These are phyloP conservation scores for Parastagonospora nodorum DNA, from an alignment of 2,329 filamentous ascomycete species.

Conservation along the genomic window DNA sequence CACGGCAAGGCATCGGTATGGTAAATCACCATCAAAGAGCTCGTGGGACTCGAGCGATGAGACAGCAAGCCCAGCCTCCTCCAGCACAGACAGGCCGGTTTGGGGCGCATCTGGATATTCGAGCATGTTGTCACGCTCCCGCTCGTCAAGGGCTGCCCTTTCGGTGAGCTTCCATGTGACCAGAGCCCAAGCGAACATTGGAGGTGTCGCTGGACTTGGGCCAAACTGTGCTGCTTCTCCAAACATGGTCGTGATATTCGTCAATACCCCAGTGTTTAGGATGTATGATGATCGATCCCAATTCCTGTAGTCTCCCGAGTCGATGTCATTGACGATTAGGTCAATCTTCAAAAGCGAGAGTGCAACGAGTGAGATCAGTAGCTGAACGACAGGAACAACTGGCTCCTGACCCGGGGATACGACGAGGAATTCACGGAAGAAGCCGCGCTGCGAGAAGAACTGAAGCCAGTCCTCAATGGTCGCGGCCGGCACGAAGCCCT, in stretches of 20 bases:
- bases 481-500: conserved; percentile 36
- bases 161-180: conserved; percentile 51
- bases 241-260: conserved; percentile 74
- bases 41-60: conserved; percentile 28
- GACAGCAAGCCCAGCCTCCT: conserved; percentile 33
- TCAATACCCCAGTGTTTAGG: conserved; percentile 70
- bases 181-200: conserved; percentile 80
- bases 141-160: conserved; percentile 27
- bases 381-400: conserved; percentile 68
- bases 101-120: conserved; percentile 22
- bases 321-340: conserved; percentile 58
- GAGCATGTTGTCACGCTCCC: conserved; percentile 33
- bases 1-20: conserved; percentile 34
- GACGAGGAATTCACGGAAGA: conserved; percentile 68
- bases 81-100: conserved; percentile 24
- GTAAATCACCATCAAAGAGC: conserved; percentile 30
- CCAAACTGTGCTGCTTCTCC: conserved; percentile 59
- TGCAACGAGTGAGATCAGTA: conserved; percentile 72
- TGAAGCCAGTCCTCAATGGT: conserved; percentile 43
- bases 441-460: conserved; percentile 48
- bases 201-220: conserved; percentile 69
- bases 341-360: conserved; percentile 73
- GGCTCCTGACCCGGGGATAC: conserved; percentile 50
- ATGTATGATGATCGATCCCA: conserved; percentile 64
- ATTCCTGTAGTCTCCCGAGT: conserved; percentile 26